Conservation (phyloP, 1,284 basidiomycete species). For the Vanrija sp. region DNA sequence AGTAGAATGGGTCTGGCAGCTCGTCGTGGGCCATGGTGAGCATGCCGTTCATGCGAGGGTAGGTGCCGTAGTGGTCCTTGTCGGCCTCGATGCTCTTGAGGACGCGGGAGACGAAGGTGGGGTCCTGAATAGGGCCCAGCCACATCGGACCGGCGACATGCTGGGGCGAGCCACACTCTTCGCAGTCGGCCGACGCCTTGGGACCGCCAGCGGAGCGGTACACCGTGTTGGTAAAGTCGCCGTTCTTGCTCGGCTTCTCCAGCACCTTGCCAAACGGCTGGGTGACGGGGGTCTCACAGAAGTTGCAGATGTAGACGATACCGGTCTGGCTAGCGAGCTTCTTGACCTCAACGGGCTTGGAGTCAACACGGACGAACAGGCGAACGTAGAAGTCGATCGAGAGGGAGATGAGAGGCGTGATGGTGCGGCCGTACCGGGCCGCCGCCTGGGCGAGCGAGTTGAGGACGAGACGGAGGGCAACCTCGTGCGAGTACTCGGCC, state of each 20-base stretch:
- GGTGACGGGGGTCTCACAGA: slow-evolving; percentile 72
- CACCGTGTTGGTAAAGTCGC: slow-evolving; percentile 55
- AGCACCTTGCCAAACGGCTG: slow-evolving; percentile 72
- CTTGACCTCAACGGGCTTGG: slow-evolving; percentile 82
- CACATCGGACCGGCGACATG: slow-evolving; percentile 96
- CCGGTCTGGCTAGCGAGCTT: slow-evolving; percentile 60
- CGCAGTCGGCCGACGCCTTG: slow-evolving; percentile 58
- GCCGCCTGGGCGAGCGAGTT: slow-evolving; percentile 81
- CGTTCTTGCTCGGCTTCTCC: slow-evolving; percentile 54
- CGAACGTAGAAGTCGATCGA: slow-evolving; percentile 98
- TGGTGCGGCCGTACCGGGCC: slow-evolving; percentile 84
- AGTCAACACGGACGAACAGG: slow-evolving; percentile 76
- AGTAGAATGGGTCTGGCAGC: slow-evolving; percentile 79
- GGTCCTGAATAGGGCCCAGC: slow-evolving; percentile 81
- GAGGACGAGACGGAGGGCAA: slow-evolving; percentile 81
- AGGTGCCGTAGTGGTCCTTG: slow-evolving; percentile 72
- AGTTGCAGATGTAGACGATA: slow-evolving; percentile 72
- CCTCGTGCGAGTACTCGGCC: slow-evolving; percentile 92
- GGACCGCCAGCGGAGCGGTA: slow-evolving; percentile 76
- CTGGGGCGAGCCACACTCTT: slow-evolving; percentile 71
- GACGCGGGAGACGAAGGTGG: slow-evolving; percentile 67
- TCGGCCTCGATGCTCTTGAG: slow-evolving; percentile 62
- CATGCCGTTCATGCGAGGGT: slow-evolving; percentile 90
- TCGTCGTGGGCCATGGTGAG: slow-evolving; percentile 86
- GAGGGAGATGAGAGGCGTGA: slow-evolving; percentile 84